Percentiles rank a stretch among this genome's conserved stretches.
Conservation (phyloP, 1,284 basidiomycete genomes). For the Blastosporella zonata region DNA sequence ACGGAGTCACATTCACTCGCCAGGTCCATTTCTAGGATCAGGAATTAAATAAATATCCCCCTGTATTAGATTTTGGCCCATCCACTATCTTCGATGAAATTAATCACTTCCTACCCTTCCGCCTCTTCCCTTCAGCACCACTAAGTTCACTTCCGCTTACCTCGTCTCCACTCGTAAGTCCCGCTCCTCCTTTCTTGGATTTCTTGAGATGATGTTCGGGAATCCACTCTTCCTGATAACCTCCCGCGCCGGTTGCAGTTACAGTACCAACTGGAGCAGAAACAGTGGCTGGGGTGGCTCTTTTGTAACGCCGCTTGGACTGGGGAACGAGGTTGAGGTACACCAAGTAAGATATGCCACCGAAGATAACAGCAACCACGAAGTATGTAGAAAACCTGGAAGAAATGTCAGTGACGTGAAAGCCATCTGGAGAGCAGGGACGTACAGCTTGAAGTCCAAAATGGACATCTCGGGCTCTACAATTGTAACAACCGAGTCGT, state of each 20-base stretch:
- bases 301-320: constrained; percentile 48
- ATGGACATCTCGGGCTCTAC: constrained; percentile 80
- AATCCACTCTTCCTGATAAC: constrained; percentile 92
- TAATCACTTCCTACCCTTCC: constrained; percentile 55
- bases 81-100: not conserved
- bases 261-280: constrained; percentile 58
- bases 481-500: constrained; percentile 77
- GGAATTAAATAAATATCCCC: constrained; percentile 10
- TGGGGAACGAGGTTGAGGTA: constrained; percentile 69
- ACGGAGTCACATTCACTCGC: too few relatives aligned
- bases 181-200: constrained; percentile 52
- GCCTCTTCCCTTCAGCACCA: constrained; percentile 53
- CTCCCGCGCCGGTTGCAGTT: constrained; percentile 68
- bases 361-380: constrained; percentile 63
- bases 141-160: constrained; percentile 58
- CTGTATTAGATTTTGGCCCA: constrained; percentile 9
- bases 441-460: constrained; percentile 81
- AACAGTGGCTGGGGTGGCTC: constrained; percentile 35
- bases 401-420: constrained; percentile 4
- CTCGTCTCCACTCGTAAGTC: constrained; percentile 51
- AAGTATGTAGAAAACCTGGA: constrained; percentile 75
- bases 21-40: not conserved
- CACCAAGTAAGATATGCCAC: constrained; percentile 64
- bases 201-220: constrained; percentile 83
- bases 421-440: not conserved